These are phyloP conservation scores for Zalerion maritima DNA, from an alignment of 495 filamentous ascomycete genomes.

Conservation along the genomic window DNA sequence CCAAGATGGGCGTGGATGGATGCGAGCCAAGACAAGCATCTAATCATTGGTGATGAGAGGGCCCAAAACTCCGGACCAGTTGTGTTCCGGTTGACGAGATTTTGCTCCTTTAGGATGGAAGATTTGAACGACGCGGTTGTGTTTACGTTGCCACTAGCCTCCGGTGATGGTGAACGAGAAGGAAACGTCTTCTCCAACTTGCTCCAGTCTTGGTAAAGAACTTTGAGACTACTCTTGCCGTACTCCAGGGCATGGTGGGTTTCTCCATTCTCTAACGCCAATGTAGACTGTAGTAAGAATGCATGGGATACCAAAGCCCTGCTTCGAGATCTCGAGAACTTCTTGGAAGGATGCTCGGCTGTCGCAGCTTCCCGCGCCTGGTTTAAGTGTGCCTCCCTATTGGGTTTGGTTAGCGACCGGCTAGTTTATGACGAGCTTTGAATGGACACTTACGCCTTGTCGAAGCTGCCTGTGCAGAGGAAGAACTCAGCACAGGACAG, in stretches of 20 bases:
- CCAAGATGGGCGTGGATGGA: slow-evolving; percentile 67
- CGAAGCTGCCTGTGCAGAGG: slow-evolving; percentile 47
- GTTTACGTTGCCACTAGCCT: slow-evolving; percentile 9
- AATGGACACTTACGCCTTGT: slow-evolving; percentile 34
- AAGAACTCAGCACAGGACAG: slow-evolving; percentile 63
- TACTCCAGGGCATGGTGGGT: slow-evolving; percentile 49
- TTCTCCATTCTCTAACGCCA: slow-evolving; percentile 49
- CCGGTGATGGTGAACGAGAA: slow-evolving; percentile 23
- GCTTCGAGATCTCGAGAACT: slow-evolving; percentile 12
- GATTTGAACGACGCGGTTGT: slow-evolving; percentile 2
- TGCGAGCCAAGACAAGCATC: slow-evolving; percentile 54
- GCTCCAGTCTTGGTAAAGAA: slow-evolving; percentile 57
- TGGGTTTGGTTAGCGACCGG: not conserved
- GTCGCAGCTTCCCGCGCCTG: slow-evolving; percentile 20
- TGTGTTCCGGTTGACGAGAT: slow-evolving; percentile 1
- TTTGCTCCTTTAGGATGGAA: slow-evolving; percentile 1
- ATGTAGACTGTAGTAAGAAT: slow-evolving; percentile 43
- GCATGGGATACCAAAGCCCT: slow-evolving; percentile 35
- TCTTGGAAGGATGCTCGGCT: slow-evolving; percentile 7
- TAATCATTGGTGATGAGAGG: slow-evolving; percentile 56
- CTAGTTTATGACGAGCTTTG: too few species aligned
- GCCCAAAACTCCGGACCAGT: slow-evolving; percentile 68
- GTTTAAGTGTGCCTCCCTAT: slow-evolving; percentile 16
- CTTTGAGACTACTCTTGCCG: slow-evolving; percentile 49
- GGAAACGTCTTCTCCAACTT: slow-evolving; percentile 38